Base-by-base conservation (phyloP, 768 basidiomycete genomes). In the Leucosporidium creatinivorum region DNA sequence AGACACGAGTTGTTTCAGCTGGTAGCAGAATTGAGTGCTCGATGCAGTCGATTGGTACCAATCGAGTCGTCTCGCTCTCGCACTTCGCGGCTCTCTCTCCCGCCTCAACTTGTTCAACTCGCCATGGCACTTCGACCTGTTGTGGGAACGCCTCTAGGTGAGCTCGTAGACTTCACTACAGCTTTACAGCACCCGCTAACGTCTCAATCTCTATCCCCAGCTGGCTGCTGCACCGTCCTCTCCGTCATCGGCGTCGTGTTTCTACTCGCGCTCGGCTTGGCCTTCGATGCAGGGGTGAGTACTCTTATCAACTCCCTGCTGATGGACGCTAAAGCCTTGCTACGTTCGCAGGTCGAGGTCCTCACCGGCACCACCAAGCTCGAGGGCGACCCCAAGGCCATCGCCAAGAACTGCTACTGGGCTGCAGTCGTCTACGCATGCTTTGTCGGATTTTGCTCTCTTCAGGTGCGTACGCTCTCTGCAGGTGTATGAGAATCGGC, bases 331-430 rank as follows among this genome's bases (percentile, higher is more conserved):
- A 21, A 19, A 12, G 12, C 30, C 57, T 25, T 51, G 44, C 21
- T 12, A 31, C n/a, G 9, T 15, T n/a, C 50, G 2, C 62, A 70
- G 69, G 69, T 65, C 57, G 66, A 71, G 48, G 71, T 73, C 2
- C 54, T 73, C 25, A 69, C 62, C 19, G 68, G 71, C 7, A 58
- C 59, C 4, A 65, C 63, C 5, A 67, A 69, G 47, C 64, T 62
- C 23, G 68, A 68, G 1, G 19, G 62, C 1, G 68, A 73, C 47
- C 51, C 61, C 0, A 62, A 66, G 13, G 61, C 63, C 5, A 63
- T 67, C 44, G 71, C 71, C 9, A 58, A 67, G 62, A 66, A 73
- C 59, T 73, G 71, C 68, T 73, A 64, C 30, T 50, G 59, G 23
- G 71, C 71, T 8, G 61, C 50, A 21, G 26, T 52, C 13, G 66